Evolutionary conservation across 2,329 filamentous ascomycete species (phyloP).

Genomic region (Lasiodiplodia hormozganensis): DNA sequence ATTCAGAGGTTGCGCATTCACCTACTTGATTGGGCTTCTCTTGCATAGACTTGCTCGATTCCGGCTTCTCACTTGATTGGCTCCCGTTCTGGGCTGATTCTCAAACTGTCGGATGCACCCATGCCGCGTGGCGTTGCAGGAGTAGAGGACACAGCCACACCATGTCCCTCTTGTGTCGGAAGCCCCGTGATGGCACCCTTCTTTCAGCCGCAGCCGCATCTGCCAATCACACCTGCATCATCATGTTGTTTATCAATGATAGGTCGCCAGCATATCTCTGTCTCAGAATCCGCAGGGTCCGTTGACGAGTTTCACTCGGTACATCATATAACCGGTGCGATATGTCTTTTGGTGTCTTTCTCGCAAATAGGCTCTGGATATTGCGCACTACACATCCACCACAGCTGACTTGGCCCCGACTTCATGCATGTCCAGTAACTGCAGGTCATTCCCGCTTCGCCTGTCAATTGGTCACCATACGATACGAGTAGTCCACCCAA

Average conservation of each 20-base stretch:
- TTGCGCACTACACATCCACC: background rate
- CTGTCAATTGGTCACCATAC: background rate
- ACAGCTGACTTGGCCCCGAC: background rate
- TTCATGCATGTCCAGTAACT: background rate
- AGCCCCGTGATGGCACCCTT: background rate
- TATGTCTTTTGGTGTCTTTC: background rate
- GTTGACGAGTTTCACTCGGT: background rate
- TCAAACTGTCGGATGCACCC: background rate
- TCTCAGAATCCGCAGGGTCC: background rate
- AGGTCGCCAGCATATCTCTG: background rate
- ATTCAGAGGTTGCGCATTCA: background rate
- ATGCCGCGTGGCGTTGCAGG: background rate
- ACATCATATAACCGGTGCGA: background rate
- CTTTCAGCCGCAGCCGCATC: background rate
- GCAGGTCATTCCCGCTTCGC: background rate
- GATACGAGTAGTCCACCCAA: background rate
- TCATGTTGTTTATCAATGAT: background rate
- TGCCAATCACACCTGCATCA: background rate
- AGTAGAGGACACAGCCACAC: background rate
- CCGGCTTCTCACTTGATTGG: background rate
- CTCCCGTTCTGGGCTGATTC: background rate
- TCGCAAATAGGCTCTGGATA: background rate
- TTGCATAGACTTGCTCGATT: background rate
- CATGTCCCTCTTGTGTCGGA: background rate
- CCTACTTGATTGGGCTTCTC: background rate